Evolutionary conservation across 495 filamentous ascomycete species (phyloP).

Genomic region (Penicillium atrosanguineum): DNA sequence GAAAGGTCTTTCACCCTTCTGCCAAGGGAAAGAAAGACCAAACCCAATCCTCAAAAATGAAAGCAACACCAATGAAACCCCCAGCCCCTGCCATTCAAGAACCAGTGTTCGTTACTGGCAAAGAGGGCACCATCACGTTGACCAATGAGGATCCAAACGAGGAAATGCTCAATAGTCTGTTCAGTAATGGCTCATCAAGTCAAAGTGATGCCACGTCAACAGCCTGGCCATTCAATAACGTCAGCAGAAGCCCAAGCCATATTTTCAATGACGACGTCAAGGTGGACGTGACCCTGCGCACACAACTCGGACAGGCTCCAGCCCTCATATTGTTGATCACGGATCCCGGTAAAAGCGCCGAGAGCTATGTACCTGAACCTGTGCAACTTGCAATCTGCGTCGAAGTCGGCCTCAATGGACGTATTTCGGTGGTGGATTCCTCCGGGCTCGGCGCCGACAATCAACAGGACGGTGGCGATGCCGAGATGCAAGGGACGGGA

Average conservation of each 20-base stretch:
- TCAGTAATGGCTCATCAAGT: conserved; percentile 13
- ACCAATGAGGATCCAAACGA: conserved; percentile 44
- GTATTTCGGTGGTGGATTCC: conserved; percentile 45
- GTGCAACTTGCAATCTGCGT: conserved; percentile 43
- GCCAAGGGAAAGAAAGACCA: conserved; percentile 13
- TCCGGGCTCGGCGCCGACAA: conserved; percentile 29
- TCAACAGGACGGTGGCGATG: conserved; percentile 9
- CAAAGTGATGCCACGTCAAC: background rate
- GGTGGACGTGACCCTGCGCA: conserved; percentile 45
- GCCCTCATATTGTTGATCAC: conserved; percentile 44
- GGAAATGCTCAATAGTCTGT: conserved; percentile 30
- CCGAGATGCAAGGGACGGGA: conserved; percentile 25
- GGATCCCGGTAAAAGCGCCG: conserved; percentile 14
- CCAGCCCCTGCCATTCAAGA: background rate
- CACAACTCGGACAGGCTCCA: conserved; percentile 43
- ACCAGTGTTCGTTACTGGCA: conserved; percentile 2
- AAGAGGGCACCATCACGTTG: conserved; percentile 26
- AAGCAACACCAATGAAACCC: background rate
- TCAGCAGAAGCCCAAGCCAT: background rate
- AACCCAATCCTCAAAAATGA: background rate
- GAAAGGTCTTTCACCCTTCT: conserved; percentile 52
- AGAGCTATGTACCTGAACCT: conserved; percentile 1
- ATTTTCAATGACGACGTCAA: conserved; percentile 28
- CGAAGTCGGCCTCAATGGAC: conserved; percentile 61
- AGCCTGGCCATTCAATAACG: background rate